Base-by-base conservation (phyloP, 805 yeast genomes). In the Myxozyma lipomycoides region DNA sequence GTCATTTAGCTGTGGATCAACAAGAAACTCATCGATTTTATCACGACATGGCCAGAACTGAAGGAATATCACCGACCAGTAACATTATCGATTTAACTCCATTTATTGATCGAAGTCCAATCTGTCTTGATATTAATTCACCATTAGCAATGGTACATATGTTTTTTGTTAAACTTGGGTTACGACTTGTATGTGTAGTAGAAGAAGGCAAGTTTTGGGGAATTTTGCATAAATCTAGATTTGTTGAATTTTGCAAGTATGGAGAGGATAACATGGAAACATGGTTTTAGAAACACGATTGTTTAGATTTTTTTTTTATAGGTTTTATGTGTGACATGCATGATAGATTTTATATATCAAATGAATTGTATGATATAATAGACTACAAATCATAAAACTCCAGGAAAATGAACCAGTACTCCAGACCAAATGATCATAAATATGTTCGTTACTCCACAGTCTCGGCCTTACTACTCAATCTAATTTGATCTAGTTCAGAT, bases 121-220 rank as follows among this genome's bases (percentile, higher is more conserved):
- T 79, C 6, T 71, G 72, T 40, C 58, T 79, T 37, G 78, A 77
- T 48, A 58, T 74, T 32, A 68, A 72, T 45, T 71, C 79, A 17
- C 79, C 79, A 9, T 60, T 78, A 25, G 68, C 78, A 5, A 65
- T 78, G 53, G 80, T 78, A 2, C 76, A 78, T 49, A 65, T 73
- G 61, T 66, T 79, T 21, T 79, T 79, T 61, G 73, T 77, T 40
- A 73, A 75, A 56, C 65, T 79, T 30, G 83, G 83, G 1, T 73
- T 71, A 34, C 62, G 82, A 39, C 67, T 67, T 46, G 76, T 78
- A 1, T 72, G 78, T 48, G 74, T 77, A 1, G 62, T 74, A 23
- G 70, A 70, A 44, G 69, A 73, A 26, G 82, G 81, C 10, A 63
- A 67, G 46, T 78, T 71, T 60, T 70, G 70, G 49, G 82, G 82